A percentile compares a stretch with the other conserved stretches of the same genome.
Conservation (phyloP, 345 rosid genomes). For the Syzygium aromaticum region DNA sequence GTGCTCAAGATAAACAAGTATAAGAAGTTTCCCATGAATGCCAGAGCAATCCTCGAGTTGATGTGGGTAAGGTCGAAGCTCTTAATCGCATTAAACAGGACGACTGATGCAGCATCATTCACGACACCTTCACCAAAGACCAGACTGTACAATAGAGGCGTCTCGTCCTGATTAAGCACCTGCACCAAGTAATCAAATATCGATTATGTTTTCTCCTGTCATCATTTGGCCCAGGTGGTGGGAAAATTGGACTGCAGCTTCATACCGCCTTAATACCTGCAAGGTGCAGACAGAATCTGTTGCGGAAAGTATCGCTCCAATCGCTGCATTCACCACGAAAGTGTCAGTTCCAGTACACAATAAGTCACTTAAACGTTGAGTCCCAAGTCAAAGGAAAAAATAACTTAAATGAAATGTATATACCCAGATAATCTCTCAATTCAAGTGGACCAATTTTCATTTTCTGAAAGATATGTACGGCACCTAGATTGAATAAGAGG, state of each 20-base stretch:
- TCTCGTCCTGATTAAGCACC: slow-evolving; percentile 48
- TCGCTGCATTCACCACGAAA: slow-evolving; percentile 16
- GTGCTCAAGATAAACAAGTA: slow-evolving; percentile 40
- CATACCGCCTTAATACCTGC: slow-evolving; percentile 15
- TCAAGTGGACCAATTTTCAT: slow-evolving; percentile 31
- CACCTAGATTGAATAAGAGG: slow-evolving; percentile 12
- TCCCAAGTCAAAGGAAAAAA: background rate
- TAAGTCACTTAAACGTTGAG: background rate
- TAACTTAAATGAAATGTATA: background rate
- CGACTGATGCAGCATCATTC: slow-evolving; percentile 46
- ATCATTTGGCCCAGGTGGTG: background rate
- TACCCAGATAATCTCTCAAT: slow-evolving; percentile 38
- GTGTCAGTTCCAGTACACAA: background rate
- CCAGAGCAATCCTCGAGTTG: slow-evolving; percentile 18
- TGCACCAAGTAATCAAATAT: background rate
- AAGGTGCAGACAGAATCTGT: slow-evolving; percentile 50
- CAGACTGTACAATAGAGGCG: slow-evolving; percentile 33
- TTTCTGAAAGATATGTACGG: slow-evolving; percentile 27
- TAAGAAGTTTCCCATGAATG: slow-evolving; percentile 33
- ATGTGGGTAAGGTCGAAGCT: slow-evolving; percentile 30
- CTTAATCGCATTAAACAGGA: slow-evolving; percentile 41
- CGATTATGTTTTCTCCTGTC: background rate
- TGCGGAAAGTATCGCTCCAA: slow-evolving; percentile 46
- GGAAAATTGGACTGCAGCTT: background rate
- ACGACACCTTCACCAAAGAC: slow-evolving; percentile 50